Evolutionary conservation across 305 asterid species (phyloP), one percentile per base, ranked within the genome.

Genomic region (Fraxinus paxiana): DNA sequence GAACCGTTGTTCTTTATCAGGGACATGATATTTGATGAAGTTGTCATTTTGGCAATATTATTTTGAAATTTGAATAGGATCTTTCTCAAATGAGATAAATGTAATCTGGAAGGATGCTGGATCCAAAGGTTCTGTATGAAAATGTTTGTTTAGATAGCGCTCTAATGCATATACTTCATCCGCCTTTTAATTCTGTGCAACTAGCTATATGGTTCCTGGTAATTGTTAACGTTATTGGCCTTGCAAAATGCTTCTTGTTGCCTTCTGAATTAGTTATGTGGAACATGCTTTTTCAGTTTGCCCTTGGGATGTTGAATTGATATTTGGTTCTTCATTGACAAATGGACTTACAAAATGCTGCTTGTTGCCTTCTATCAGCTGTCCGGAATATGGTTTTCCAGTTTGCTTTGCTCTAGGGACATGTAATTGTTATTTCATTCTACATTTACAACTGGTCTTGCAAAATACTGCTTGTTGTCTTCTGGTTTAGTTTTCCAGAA

Each of bases 11-110:
- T 67, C 74, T 69, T 69, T 69, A 31, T 69, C 38, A 28, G 22
- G 20, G 34, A 69, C 10, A 15, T 69, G 37, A 15, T 69, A 31
- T 67, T 26, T 67, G 74, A 9, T 28, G 35, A 73, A 48, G 28
- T 79, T 26, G 61, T 28, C 77, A 79, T 7, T 61, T 3, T 33
- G 70, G 26, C 80, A 15, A 77, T 73, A 63, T 41, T 67, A 48
- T 65, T 77, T 74, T 80, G 46, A 71, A 61, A 79, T 67, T 83
- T 37, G 56, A 78, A 76, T 37, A 75, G 59, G 54, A 79, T 31
- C 75, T 73, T 37, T 73, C 28, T 61, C 70, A 71, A 73, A 73
- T 67, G 34, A 63, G 73, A 79, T 67, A 43, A 80, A 48, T 13
- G 18, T 13, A 18, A 69, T 13, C 41, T 30, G 74, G 74, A 82